phyloP scores from a whole-genome alignment of 345 rosid species.

The Acer campestre region DNA sequence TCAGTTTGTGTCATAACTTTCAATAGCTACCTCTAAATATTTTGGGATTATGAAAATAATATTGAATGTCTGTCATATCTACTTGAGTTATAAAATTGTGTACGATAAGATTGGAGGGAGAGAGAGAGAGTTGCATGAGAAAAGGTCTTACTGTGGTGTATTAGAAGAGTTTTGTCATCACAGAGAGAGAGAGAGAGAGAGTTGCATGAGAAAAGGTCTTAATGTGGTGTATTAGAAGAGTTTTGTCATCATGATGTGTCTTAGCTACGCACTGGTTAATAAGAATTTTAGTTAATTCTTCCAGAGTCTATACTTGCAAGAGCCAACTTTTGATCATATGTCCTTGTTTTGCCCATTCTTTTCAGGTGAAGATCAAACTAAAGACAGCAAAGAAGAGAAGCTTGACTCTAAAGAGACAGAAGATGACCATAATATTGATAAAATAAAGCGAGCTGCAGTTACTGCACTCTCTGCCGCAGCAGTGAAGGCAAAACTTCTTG shows the following conservation, averaged over 20 bases:
- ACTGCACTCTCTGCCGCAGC: constrained; percentile 94
- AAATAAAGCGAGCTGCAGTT: constrained; percentile 73
- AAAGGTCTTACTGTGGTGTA: neutral
- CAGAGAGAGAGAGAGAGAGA: too few relatives aligned
- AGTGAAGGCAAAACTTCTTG: constrained; percentile 88
- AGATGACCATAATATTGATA: constrained; percentile 54
- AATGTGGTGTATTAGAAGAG: neutral
- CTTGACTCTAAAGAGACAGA: constrained; percentile 41
- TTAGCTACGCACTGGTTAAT: neutral
- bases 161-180: neutral
- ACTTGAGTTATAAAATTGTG: neutral
- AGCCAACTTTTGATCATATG: neutral
- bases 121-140: neutral
- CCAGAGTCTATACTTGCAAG: neutral
- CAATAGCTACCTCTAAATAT: neutral
- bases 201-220: too few relatives aligned
- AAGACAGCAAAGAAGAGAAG: constrained; percentile 43
- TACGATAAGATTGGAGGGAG: neutral
- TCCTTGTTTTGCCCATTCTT: constrained; percentile 13
- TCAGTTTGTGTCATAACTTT: too few relatives aligned
- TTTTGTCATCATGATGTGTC: neutral
- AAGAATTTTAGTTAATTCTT: constrained; percentile 1
- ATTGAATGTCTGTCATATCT: neutral
- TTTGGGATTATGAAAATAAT: constrained; percentile 5
- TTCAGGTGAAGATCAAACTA: constrained; percentile 36